phyloP scores from a whole-genome alignment of 306 rosid genomes.

The Glycine tomentella region DNA sequence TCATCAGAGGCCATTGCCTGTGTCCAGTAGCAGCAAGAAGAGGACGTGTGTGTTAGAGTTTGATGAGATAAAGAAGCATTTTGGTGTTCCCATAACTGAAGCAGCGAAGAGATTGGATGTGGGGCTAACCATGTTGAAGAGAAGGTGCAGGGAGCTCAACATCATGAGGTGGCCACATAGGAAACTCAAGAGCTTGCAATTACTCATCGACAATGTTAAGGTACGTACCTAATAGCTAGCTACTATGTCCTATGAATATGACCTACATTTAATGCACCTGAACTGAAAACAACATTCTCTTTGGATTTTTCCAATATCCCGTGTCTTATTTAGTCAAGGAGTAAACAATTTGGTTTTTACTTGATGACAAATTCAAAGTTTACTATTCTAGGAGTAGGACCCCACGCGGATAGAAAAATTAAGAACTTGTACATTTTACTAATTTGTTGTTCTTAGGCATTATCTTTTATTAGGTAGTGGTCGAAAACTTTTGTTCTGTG shows the following conservation, averaged over 20 bases:
- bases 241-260: too few relatives aligned
- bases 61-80: slow-evolving; percentile 58
- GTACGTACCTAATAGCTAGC: slow-evolving; percentile 37
- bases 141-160: slow-evolving; percentile 79
- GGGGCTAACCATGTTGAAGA: slow-evolving; percentile 77
- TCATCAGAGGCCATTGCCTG: too few relatives aligned
- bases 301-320: too few relatives aligned
- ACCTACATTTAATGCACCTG: background rate
- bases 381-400: background rate
- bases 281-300: background rate
- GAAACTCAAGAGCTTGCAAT: slow-evolving; percentile 75
- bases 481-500: background rate
- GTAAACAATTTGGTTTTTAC: background rate
- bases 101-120: slow-evolving; percentile 80
- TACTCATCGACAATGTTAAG: slow-evolving; percentile 71
- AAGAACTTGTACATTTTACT: background rate
- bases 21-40: too few relatives aligned
- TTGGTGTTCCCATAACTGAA: slow-evolving; percentile 62
- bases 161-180: slow-evolving; percentile 90
- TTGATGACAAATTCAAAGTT: background rate
- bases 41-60: background rate
- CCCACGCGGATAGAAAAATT: background rate
- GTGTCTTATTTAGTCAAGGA: too few relatives aligned
- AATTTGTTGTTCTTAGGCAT: background rate
- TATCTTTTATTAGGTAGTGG: background rate